Percentiles rank a stretch among this genome's conserved stretches.
phyloP scores from a whole-genome alignment of 208 protist species.

The Acanthamoeba lenticulata region DNA sequence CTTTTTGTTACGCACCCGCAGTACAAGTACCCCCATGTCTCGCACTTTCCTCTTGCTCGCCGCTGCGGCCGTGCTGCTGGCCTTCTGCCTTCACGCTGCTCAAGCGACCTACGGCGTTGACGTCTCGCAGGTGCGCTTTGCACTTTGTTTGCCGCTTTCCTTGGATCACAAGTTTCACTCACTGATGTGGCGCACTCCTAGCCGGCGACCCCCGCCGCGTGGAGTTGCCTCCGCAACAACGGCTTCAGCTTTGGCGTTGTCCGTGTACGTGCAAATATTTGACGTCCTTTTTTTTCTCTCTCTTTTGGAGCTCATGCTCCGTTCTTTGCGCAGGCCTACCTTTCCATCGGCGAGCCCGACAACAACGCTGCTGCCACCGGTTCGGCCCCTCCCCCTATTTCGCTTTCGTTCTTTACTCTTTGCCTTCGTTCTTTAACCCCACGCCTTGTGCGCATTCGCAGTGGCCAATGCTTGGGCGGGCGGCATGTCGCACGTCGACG shows the following conservation, averaged over 20 bases:
- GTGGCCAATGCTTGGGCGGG: slow-evolving; percentile 19
- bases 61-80: neutral
- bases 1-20: too few relatives aligned
- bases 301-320: neutral
- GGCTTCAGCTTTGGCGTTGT: slow-evolving; percentile 44
- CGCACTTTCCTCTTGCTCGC: neutral
- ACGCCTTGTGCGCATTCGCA: neutral
- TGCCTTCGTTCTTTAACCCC: neutral
- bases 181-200: neutral
- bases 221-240: neutral
- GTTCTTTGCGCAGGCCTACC: neutral
- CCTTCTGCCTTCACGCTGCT: neutral
- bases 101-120: slow-evolving; percentile 10
- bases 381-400: neutral
- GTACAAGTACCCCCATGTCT: neutral
- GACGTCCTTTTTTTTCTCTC: neutral
- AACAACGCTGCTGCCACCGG: neutral
- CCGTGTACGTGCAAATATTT: neutral
- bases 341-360: neutral
- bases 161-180: neutral
- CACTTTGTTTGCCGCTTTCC: neutral
- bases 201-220: neutral
- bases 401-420: neutral
- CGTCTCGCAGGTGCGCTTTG: neutral
- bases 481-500: slow-evolving; percentile 57